These are phyloP conservation scores for Favolaschia claudopus DNA, from an alignment of 768 basidiomycete genomes.

Conservation along the genomic window DNA sequence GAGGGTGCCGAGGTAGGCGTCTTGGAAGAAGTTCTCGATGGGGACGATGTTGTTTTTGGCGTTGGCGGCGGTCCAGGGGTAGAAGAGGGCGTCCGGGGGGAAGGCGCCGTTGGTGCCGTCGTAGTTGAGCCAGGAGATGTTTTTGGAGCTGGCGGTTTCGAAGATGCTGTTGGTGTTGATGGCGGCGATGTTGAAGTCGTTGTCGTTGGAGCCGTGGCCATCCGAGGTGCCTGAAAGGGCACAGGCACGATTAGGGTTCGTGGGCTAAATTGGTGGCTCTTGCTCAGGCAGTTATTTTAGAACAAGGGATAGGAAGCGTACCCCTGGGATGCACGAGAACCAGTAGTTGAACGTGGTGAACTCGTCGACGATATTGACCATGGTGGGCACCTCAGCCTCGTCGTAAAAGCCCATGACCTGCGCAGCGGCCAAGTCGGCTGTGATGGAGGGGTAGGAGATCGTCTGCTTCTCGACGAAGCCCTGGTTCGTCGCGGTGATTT, in stretches of 20 bases:
- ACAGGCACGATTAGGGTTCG: constrained; percentile 40
- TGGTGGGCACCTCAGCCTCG: constrained; percentile 31
- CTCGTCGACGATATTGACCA: constrained; percentile 30
- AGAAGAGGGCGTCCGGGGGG: constrained; percentile 33
- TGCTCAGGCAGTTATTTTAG: no score
- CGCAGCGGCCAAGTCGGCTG: constrained; percentile 28
- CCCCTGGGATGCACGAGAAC: constrained; percentile 40
- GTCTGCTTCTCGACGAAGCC: constrained; percentile 36
- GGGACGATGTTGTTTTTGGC: constrained; percentile 31
- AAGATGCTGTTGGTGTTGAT: constrained; percentile 35
- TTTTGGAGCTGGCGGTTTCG: constrained; percentile 32
- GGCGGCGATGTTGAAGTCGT: constrained; percentile 22
- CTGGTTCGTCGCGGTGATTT: constrained; percentile 21
- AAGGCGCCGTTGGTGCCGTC: constrained; percentile 32
- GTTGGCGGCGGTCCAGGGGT: constrained; percentile 28
- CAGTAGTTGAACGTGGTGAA: constrained; percentile 40
- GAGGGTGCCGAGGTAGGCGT: constrained; percentile 34
- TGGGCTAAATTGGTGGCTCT: constrained; percentile 24
- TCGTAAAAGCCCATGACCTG: constrained; percentile 37
- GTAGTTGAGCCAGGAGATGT: constrained; percentile 38
- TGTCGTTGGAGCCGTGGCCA: constrained; percentile 39
- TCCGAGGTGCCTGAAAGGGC: constrained; percentile 37
- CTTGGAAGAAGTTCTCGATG: constrained; percentile 37
- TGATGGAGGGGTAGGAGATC: constrained; percentile 26
- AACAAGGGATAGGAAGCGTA: neutral